Conservation (phyloP, 2,329 filamentous ascomycete species). For the Epichloe gansuensis region DNA sequence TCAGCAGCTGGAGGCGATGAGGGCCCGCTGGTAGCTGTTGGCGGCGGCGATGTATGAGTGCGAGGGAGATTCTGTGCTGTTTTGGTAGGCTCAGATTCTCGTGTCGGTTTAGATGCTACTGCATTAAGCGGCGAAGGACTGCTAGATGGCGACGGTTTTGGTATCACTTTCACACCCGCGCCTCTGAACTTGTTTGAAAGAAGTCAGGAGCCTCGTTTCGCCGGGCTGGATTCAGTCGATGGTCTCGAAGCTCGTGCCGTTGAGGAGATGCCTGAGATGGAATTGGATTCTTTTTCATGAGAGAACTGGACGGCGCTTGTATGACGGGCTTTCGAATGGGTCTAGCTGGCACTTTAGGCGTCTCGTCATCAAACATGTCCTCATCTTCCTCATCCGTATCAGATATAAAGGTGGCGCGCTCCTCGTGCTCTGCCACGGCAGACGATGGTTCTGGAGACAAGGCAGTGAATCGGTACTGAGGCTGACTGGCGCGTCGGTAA, state of each 20-base stretch:
- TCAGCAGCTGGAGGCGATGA: not conserved
- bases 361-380: constrained; percentile 1
- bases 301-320: not conserved
- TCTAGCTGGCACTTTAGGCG: not conserved
- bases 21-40: not conserved
- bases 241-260: not conserved
- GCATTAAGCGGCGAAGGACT: not conserved
- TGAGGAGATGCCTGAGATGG: not conserved
- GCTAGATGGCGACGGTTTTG: not conserved
- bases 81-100: not conserved
- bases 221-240: not conserved
- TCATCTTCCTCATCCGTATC: constrained; percentile 25
- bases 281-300: not conserved
- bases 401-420: constrained; percentile 26
- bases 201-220: constrained; percentile 1
- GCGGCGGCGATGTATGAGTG: not conserved
- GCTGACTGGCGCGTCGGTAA: constrained; percentile 32
- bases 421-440: constrained; percentile 19
- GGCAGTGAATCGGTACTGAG: constrained; percentile 16
- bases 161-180: not conserved
- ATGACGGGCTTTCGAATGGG: constrained; percentile 5
- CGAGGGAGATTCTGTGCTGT: not conserved
- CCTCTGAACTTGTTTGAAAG: constrained; percentile 8
- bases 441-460: constrained; percentile 12
- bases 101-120: not conserved